Conservation (phyloP, 495 filamentous ascomycete genomes). For the Aspergillus avenaceus region DNA sequence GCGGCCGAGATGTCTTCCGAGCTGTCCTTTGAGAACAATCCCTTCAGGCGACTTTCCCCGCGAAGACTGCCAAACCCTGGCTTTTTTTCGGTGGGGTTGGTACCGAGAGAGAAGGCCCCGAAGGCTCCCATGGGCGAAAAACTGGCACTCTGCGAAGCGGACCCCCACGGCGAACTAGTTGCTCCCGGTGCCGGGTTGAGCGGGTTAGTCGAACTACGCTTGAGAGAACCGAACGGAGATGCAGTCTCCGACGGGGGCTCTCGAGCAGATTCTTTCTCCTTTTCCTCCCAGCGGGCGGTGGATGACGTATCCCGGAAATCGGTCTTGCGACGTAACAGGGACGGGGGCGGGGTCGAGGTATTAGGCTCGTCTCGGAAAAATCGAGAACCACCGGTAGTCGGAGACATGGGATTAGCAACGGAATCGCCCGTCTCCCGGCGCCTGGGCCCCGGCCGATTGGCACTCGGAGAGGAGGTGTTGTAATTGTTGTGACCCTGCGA, state of each 20-base stretch:
- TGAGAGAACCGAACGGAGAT: conserved; percentile 58
- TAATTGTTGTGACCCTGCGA: conserved; percentile 48
- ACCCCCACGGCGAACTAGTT: conserved; percentile 65
- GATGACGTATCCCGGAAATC: conserved; percentile 53
- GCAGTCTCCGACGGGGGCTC: conserved; percentile 38
- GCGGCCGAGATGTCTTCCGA: conserved; percentile 56
- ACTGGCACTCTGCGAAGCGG: conserved; percentile 51
- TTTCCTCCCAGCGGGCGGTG: conserved; percentile 28
- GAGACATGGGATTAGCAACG: conserved; percentile 54
- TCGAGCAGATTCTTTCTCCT: conserved; percentile 41
- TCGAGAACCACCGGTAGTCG: conserved; percentile 42
- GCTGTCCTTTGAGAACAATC: conserved; percentile 73
- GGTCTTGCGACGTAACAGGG: conserved; percentile 70
- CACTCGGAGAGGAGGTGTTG: conserved; percentile 54
- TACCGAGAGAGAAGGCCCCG: conserved; percentile 72
- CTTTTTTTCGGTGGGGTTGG: conserved; percentile 58
- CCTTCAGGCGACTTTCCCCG: conserved; percentile 79
- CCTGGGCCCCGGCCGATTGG: conserved; percentile 64
- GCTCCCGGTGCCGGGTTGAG: conserved; percentile 46
- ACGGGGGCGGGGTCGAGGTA: conserved; percentile 57
- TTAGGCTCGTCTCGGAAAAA: conserved; percentile 58
- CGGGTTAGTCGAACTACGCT: conserved; percentile 68
- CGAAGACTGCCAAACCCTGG: conserved; percentile 61
- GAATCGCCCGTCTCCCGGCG: conserved; percentile 88
- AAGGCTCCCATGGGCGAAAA: conserved; percentile 80